These are phyloP conservation scores for Rhododendron griersonianum DNA, from an alignment of 148 eudicot genomes.

Conservation along the genomic window DNA sequence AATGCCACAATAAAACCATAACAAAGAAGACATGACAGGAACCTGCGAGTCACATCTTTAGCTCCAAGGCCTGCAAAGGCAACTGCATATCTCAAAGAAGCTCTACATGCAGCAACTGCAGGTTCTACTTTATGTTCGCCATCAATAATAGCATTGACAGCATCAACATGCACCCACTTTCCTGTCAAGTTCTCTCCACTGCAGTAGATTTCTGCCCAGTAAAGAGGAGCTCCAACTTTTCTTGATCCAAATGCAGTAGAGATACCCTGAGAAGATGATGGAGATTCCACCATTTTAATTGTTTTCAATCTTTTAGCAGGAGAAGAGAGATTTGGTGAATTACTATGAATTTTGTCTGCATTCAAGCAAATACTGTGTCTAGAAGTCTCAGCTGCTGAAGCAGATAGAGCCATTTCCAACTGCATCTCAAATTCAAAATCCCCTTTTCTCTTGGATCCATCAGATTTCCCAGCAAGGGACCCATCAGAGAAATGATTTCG, in stretches of 20 bases:
- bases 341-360: slow-evolving; percentile 20
- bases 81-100: slow-evolving; percentile 80
- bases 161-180: slow-evolving; percentile 97
- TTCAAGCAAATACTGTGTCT: slow-evolving; percentile 14
- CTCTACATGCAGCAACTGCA: slow-evolving; percentile 85
- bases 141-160: slow-evolving; percentile 69
- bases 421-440: slow-evolving; percentile 92
- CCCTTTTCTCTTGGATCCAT: slow-evolving; percentile 62
- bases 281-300: slow-evolving; percentile 38
- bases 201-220: slow-evolving; percentile 96
- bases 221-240: slow-evolving; percentile 87
- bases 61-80: slow-evolving; percentile 95
- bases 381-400: slow-evolving; percentile 47
- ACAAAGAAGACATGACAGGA: slow-evolving; percentile 1
- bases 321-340: slow-evolving; percentile 22
- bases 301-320: slow-evolving; percentile 49
- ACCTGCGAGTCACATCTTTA: slow-evolving; percentile 99
- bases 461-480: slow-evolving; percentile 20
- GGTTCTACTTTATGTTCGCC: slow-evolving; percentile 88
- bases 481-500: slow-evolving; percentile 17
- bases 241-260: slow-evolving; percentile 86
- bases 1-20: background rate
- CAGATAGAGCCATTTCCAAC: slow-evolving; percentile 82
- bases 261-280: slow-evolving; percentile 49
- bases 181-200: slow-evolving; percentile 76